These are phyloP conservation scores for Vigna radiata DNA, from an alignment of 306 rosid genomes.

Conservation along the genomic window DNA sequence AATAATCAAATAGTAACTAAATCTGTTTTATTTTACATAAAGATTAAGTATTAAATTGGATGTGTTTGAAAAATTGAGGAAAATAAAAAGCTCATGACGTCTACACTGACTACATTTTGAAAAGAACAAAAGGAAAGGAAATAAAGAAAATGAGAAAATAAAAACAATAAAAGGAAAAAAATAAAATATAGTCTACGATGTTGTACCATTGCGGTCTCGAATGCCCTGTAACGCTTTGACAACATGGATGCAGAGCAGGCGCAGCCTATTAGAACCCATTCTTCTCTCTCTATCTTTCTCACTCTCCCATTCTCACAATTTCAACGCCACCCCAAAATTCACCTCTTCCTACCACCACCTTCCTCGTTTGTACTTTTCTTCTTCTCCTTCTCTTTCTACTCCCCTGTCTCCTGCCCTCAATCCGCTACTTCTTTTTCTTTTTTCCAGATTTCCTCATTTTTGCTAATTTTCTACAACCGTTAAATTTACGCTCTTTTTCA, in stretches of 20 bases:
- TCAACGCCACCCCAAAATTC: slow-evolving; percentile 33
- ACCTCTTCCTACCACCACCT: slow-evolving; percentile 8
- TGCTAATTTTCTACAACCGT: not conserved
- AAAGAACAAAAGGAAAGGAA: too few species aligned
- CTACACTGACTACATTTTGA: too few species aligned
- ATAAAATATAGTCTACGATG: slow-evolving; percentile 18
- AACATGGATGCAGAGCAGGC: slow-evolving; percentile 51
- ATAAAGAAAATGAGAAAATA: not conserved
- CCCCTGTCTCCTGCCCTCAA: not conserved
- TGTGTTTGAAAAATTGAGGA: too few species aligned
- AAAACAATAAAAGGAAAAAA: too few species aligned
- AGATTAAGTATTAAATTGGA: too few species aligned
- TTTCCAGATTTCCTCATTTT: not conserved
- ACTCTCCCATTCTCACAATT: slow-evolving; percentile 6
- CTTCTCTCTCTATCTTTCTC: not conserved
- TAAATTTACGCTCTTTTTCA: slow-evolving; percentile 37
- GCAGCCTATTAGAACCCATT: slow-evolving; percentile 48
- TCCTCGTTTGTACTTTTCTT: slow-evolving; percentile 3
- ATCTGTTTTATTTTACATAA: too few species aligned
- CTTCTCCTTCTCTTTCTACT: not conserved
- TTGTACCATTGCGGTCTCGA: not conserved
- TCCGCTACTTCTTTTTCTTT: slow-evolving; percentile 24
- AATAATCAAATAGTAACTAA: too few species aligned
- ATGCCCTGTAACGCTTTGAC: slow-evolving; percentile 37
- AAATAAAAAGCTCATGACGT: too few species aligned